Evolutionary conservation across 2,329 filamentous ascomycete genomes (phyloP), one percentile per base, ranked within the genome.

Genomic region (Fusarium robinianum): DNA sequence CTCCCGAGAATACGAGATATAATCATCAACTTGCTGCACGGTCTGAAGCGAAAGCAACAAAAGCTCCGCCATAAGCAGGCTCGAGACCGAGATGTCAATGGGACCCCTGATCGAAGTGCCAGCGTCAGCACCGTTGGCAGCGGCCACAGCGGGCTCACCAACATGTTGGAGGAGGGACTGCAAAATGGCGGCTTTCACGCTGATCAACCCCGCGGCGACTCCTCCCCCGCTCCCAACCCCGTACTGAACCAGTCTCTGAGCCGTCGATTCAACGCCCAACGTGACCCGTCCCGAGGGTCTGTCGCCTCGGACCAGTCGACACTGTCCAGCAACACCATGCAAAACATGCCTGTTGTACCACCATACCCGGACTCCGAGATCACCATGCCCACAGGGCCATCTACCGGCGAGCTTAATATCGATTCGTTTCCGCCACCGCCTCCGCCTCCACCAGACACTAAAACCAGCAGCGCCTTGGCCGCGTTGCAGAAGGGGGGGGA

Each of bases 1-100:
- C 75, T 99, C 21, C 94, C 94, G 1, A 83, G 88, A 46, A 99
- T 99, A 67, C 85, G 94, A 60, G 94, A 99, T 68, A 99, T 99
- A 62, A 99, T 99, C 65, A 97, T 99, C 69, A 96, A 95, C 65
- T 77, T 99, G 19, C 79, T 99, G 7, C 94, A 99, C 66, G 94
- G 94, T 3, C 72, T 99, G 53, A 99, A 99, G 74, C 86, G 92
- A 69, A 99, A 99, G 68, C 94, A 99, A 66, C 91, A 95, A 63
- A 89, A 90, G 61, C 71, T 99, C 61, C 74, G 83, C 18, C 81
- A 84, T 61, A 83, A 79, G 53, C 79, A 84, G 56, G 67, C 74
- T 4, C 73, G 78, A 44, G 81, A 85, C 8, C 77, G 74, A 41
- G 76, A 77, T 9, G 68, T 68, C 6, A 70, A 69, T 39, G 62